These are phyloP conservation scores for Pseudogymnoascus sp. DNA, from an alignment of 2,329 filamentous ascomycete genomes.

Conservation along the genomic window DNA sequence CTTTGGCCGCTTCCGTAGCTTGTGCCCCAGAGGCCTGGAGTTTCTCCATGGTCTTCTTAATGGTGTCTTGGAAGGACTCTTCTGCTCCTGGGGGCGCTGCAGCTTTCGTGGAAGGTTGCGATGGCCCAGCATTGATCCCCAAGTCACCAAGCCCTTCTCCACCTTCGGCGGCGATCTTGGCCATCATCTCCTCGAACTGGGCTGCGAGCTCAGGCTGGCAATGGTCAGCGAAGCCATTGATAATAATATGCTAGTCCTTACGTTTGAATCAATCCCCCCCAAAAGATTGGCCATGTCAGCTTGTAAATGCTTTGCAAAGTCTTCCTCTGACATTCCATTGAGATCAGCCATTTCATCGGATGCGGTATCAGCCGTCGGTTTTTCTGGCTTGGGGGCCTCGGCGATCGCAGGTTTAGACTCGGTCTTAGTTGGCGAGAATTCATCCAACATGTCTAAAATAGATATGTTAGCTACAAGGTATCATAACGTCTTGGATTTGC, in stretches of 20 bases:
- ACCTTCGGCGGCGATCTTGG: conserved; percentile 50
- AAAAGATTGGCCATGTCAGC: conserved; percentile 81
- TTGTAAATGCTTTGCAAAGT: conserved; percentile 80
- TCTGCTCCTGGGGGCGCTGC: conserved; percentile 36
- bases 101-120: conserved; percentile 20
- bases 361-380: conserved; percentile 14
- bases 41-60: conserved; percentile 87
- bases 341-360: conserved; percentile 18
- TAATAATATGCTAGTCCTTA: conserved; percentile 28
- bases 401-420: conserved; percentile 37
- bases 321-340: conserved; percentile 56
- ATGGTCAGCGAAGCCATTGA: conserved; percentile 1
- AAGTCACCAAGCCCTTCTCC: conserved; percentile 36
- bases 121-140: conserved; percentile 17
- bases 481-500: neutral
- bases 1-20: conserved; percentile 69
- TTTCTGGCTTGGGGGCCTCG: conserved; percentile 23
- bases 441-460: conserved; percentile 76
- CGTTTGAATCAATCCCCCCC: conserved; percentile 57
- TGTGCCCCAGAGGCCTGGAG: conserved; percentile 86
- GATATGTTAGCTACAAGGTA: neutral
- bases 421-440: conserved; percentile 66
- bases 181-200: conserved; percentile 72
- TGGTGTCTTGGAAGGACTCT: conserved; percentile 81
- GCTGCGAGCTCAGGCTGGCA: conserved; percentile 62